Evolutionary conservation across 768 basidiomycete genomes (phyloP), one percentile per base, ranked within the genome.

Genomic region (Tylopilus felleus): DNA sequence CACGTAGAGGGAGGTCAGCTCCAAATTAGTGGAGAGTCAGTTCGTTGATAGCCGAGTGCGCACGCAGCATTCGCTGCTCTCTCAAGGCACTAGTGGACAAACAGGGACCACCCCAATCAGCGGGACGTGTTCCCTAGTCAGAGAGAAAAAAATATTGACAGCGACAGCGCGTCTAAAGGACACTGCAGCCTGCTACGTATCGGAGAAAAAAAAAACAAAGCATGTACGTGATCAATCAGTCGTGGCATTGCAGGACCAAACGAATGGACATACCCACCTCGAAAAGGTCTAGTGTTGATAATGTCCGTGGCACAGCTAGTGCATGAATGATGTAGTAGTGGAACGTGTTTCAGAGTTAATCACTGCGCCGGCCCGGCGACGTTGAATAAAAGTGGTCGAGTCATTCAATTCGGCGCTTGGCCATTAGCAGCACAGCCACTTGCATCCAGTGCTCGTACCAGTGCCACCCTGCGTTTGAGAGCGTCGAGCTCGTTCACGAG

Each of bases 11-110:
- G 8, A 64, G 46, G 3, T 19, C 3, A 48, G 54, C 4, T n/a
- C 66, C 61, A 23, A 41, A 14, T 5, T 0, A 54, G 28, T 8
- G 64, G 65, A 68, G 66, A 46, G 33, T 44, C 36, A 6, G 38
- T 42, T 29, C 35, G 35, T 21, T 27, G 45, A 53, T 40, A 22
- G 36, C 38, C 42, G 42, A 12, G 16, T 16, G 33, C 33, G 29
- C 29, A 29, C 13, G n/a, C 35, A 36, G 16, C 35, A 16, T 36
- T 17, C 17, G 35, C 5, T 10, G 33, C 21, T 10, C 14, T 47
- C 51, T n/a, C 56, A 29, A 47, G 51, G 42, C 28, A 29, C 33
- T 43, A 29, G 53, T 23, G 44, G 48, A n/a, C n/a, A n/a, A 16
- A 33, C 31, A 33, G 13, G 31, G 31, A 33, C 31, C 29, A 53